Conservation (phyloP, 106 monocot genomes). For the Platanthera guangdongensis region DNA sequence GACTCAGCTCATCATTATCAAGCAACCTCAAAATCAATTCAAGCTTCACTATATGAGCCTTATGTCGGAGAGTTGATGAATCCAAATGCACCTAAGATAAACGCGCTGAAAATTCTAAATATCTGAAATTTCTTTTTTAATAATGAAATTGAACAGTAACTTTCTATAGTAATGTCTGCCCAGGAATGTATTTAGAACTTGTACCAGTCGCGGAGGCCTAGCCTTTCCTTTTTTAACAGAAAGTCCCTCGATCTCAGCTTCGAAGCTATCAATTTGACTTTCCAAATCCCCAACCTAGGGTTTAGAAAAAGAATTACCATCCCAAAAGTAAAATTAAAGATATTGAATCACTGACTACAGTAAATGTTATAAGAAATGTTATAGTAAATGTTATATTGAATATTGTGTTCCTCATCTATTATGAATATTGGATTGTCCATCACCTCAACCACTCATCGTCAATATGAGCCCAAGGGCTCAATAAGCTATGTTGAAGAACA, state of each 20-base stretch:
- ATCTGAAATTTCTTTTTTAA: constrained; percentile 1
- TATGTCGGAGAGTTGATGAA: constrained; percentile 79
- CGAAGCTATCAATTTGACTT: constrained; percentile 87
- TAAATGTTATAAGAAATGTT: neutral
- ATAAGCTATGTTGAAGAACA: no score
- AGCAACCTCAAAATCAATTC: constrained; percentile 90
- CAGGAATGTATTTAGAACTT: neutral
- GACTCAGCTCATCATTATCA: constrained; percentile 96
- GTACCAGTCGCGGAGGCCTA: constrained; percentile 82
- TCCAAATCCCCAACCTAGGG: constrained; percentile 84
- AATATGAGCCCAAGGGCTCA: no score
- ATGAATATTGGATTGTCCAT: no score
- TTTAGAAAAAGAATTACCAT: neutral
- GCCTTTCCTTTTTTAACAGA: constrained; percentile 94
- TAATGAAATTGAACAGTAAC: neutral
- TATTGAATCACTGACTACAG: neutral
- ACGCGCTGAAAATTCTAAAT: constrained; percentile 1
- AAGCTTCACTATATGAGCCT: constrained; percentile 93
- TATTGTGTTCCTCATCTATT: no score
- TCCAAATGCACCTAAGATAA: constrained; percentile 68
- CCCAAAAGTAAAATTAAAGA: neutral
- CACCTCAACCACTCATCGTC: no score
- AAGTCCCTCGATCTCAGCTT: constrained; percentile 89
- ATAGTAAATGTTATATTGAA: no score
- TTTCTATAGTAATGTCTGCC: neutral